A percentile compares a stretch with the other conserved stretches of the same genome.
Conservation (phyloP, 2,329 filamentous ascomycete genomes). For the Aspergillus costaricaensis region DNA sequence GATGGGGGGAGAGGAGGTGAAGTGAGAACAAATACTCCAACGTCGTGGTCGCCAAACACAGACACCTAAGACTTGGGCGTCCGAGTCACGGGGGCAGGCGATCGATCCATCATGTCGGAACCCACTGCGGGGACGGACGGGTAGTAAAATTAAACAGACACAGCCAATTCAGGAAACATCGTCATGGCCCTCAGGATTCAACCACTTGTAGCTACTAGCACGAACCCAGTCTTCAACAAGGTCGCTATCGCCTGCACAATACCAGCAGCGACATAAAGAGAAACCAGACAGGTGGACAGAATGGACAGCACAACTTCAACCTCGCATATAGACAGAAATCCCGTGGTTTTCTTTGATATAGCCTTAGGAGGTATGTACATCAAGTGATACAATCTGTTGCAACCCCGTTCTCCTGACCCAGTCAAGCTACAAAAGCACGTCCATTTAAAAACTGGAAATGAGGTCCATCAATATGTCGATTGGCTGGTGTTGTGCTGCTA, state of each 20-base stretch:
- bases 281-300: not conserved
- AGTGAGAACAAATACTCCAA: not conserved
- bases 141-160: not conserved
- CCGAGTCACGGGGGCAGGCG: constrained; percentile 3
- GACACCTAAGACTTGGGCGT: constrained; percentile 2
- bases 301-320: constrained; percentile 6
- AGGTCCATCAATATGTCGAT: not conserved
- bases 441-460: not conserved
- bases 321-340: constrained; percentile 30
- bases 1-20: not conserved
- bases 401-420: not conserved
- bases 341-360: constrained; percentile 54
- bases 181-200: not conserved
- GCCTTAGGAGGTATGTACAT: constrained; percentile 47
- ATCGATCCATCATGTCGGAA: not conserved
- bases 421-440: not conserved
- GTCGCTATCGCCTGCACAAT: not conserved
- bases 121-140: not conserved
- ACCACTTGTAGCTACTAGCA: not conserved
- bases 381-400: constrained; percentile 1
- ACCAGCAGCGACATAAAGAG: not conserved
- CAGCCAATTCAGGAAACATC: not conserved
- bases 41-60: not conserved
- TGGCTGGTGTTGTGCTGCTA: not conserved
- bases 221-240: not conserved